Evolutionary conservation across 2,329 filamentous ascomycete genomes (phyloP).

Genomic region (Neofusicoccum laricinum): DNA sequence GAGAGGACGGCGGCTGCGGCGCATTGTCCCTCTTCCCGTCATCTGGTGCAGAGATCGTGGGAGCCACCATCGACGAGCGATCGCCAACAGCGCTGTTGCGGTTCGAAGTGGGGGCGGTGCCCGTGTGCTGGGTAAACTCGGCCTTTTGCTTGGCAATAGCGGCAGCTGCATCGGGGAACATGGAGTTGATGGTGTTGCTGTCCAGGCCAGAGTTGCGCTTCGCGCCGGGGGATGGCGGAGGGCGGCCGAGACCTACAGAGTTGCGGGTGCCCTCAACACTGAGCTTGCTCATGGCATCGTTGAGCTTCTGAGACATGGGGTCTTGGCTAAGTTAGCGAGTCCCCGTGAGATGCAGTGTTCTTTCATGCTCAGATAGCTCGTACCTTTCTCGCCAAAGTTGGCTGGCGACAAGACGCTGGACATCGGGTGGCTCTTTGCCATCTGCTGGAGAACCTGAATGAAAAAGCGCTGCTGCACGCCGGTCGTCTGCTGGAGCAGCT

Average conservation of each 20-base stretch:
- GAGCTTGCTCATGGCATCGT: conserved; percentile 94
- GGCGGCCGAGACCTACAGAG: conserved; percentile 70
- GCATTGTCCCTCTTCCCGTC: conserved; percentile 62
- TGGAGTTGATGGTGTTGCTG: conserved; percentile 89
- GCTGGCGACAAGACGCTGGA: conserved; percentile 90
- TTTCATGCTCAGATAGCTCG: conserved; percentile 22
- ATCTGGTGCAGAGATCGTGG: conserved; percentile 69
- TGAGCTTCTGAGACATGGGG: conserved; percentile 93
- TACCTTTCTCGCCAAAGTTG: conserved; percentile 91
- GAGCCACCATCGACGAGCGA: conserved; percentile 69
- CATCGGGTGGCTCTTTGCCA: conserved; percentile 98
- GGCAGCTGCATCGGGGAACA: conserved; percentile 97
- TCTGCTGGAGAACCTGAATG: conserved; percentile 97
- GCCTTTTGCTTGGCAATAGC: conserved; percentile 99
- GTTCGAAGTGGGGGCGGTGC: conserved; percentile 84
- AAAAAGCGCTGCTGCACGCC: conserved; percentile 99
- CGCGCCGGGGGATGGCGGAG: conserved; percentile 70
- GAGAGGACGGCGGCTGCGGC: conserved; percentile 68
- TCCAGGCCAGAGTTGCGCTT: conserved; percentile 97
- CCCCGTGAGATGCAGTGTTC: too few relatives aligned
- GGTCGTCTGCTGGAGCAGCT: conserved; percentile 93
- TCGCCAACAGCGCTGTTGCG: conserved; percentile 83
- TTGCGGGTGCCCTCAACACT: conserved; percentile 84
- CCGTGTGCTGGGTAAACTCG: conserved; percentile 93
- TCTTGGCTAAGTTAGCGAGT: conserved; percentile 54